phyloP scores from a whole-genome alignment of 1,284 basidiomycete species.

The Cryptococcus sp. region DNA sequence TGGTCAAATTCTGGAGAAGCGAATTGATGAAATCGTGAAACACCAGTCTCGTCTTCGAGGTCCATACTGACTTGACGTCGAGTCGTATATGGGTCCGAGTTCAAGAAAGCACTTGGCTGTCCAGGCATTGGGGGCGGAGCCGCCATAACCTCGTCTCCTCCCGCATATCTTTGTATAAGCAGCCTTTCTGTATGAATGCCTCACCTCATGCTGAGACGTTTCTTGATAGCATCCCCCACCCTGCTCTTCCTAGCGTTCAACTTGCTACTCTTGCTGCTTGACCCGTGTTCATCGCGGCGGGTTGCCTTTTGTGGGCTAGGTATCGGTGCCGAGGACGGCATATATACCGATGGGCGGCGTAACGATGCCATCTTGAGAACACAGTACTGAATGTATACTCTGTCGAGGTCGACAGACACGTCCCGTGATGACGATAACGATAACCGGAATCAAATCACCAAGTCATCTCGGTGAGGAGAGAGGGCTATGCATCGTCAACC shows the following conservation, averaged over 20 bases:
- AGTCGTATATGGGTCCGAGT: slow-evolving; percentile 31
- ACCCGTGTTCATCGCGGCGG: background rate
- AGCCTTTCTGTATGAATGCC: slow-evolving; percentile 8
- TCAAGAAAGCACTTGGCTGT: slow-evolving; percentile 20
- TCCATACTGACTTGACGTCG: slow-evolving; percentile 14
- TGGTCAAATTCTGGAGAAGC: slow-evolving; percentile 26
- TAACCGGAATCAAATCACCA: background rate
- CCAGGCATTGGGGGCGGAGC: slow-evolving; percentile 56
- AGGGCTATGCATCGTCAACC: background rate
- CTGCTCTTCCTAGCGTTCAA: slow-evolving; percentile 56
- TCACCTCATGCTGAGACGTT: slow-evolving; percentile 81
- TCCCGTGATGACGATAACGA: too few relatives aligned
- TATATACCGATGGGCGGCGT: slow-evolving; percentile 21
- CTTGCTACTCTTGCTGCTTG: slow-evolving; percentile 11
- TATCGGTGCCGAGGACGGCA: slow-evolving; percentile 1
- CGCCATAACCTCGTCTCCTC: slow-evolving; percentile 33
- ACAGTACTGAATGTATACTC: too few relatives aligned
- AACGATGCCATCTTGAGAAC: slow-evolving; percentile 39
- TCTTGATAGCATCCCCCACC: slow-evolving; percentile 89
- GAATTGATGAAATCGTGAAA: slow-evolving; percentile 24
- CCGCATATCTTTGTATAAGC: slow-evolving; percentile 26
- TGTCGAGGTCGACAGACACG: too few relatives aligned
- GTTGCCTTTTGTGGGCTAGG: slow-evolving; percentile 17
- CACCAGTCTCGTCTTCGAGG: slow-evolving; percentile 18
- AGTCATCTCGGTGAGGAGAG: background rate